These are phyloP conservation scores for Phylloporus scabripes DNA, from an alignment of 768 basidiomycete genomes.

Conservation along the genomic window DNA sequence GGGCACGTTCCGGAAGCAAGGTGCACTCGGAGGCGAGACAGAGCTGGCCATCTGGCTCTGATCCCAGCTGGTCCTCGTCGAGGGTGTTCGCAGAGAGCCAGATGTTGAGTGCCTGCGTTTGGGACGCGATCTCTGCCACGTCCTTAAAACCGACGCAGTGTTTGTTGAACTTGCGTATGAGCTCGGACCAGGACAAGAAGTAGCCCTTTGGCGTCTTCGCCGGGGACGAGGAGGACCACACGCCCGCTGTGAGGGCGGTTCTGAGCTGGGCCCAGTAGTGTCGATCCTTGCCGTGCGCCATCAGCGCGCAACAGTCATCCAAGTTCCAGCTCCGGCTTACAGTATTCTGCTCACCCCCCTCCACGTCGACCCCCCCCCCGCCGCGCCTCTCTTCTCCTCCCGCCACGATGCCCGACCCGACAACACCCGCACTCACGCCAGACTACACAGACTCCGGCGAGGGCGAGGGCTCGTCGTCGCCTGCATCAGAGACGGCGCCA, in stretches of 20 bases:
- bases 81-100: conserved; percentile 43
- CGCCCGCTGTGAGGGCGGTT: conserved; percentile 62
- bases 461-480: conserved; percentile 30
- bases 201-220: conserved; percentile 53
- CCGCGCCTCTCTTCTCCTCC: conserved; percentile 11
- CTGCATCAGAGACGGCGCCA: conserved; percentile 29
- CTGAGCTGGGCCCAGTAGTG: conserved; percentile 79
- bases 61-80: conserved; percentile 55
- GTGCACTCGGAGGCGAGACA: conserved; percentile 52
- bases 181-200: conserved; percentile 65
- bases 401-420: conserved; percentile 30
- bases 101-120: conserved; percentile 59
- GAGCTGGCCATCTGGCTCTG: conserved; percentile 31
- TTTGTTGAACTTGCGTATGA: conserved; percentile 83
- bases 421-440: conserved; percentile 55
- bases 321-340: background rate
- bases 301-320: conserved; percentile 9
- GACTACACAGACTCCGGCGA: conserved; percentile 55
- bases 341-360: background rate
- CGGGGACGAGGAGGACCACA: conserved; percentile 60
- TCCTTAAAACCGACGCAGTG: conserved; percentile 62
- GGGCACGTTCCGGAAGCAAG: conserved; percentile 47
- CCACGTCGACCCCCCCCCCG: conserved; percentile 8
- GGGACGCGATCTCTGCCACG: conserved; percentile 59
- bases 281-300: conserved; percentile 55